Evolutionary conservation across 2,329 filamentous ascomycete species (phyloP).

Genomic region (Tolypocladium ophioglossoides): DNA sequence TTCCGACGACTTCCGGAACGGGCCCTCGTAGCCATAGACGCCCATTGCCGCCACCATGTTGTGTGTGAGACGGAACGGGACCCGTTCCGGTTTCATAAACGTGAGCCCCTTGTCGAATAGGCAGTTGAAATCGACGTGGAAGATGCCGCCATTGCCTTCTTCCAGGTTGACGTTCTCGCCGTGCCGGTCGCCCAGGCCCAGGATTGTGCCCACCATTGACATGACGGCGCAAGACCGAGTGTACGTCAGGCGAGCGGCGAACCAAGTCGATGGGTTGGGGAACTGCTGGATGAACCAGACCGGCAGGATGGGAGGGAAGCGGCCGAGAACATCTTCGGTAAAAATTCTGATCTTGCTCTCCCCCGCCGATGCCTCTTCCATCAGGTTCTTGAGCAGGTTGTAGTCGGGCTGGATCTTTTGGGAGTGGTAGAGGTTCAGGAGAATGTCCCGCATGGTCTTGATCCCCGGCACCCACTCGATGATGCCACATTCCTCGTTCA

Average conservation of each 20-base stretch:
- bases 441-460: slow-evolving; percentile 84
- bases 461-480: slow-evolving; percentile 98
- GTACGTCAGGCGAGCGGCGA: slow-evolving; percentile 77
- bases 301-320: slow-evolving; percentile 75
- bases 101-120: slow-evolving; percentile 96
- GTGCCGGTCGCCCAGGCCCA: slow-evolving; percentile 88
- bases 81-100: slow-evolving; percentile 86
- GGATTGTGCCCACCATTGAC: slow-evolving; percentile 97
- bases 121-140: slow-evolving; percentile 99
- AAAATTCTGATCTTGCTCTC: slow-evolving; percentile 59
- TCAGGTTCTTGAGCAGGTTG: slow-evolving; percentile 48
- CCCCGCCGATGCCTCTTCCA: slow-evolving; percentile 51
- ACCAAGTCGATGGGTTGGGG: slow-evolving; percentile 86
- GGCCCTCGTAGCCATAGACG: slow-evolving; percentile 84
- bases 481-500: slow-evolving; percentile 95
- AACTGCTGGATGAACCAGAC: slow-evolving; percentile 96
- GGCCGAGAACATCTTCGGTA: slow-evolving; percentile 49
- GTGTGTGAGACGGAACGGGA: slow-evolving; percentile 93
- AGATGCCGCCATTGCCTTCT: slow-evolving; percentile 83
- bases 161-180: slow-evolving; percentile 95
- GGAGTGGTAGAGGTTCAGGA: slow-evolving; percentile 67
- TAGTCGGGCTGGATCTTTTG: slow-evolving; percentile 65
- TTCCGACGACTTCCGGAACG: slow-evolving; percentile 85
- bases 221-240: slow-evolving; percentile 93
- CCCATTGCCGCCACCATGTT: slow-evolving; percentile 99